Conservation (phyloP, 176 grass and related monocot genomes). For the Oryza australiensis region DNA sequence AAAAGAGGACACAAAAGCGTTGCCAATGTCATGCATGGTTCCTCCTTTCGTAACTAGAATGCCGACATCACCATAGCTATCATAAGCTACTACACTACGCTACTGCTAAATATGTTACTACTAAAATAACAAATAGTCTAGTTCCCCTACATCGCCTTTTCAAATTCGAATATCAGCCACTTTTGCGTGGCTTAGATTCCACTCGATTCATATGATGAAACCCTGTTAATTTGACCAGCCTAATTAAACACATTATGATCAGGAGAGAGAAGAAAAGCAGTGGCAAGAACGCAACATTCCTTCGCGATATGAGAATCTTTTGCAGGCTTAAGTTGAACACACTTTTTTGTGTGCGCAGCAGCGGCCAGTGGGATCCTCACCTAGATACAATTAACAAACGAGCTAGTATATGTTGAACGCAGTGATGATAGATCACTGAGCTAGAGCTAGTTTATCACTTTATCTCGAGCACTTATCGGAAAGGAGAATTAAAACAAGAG, state of each 20-base stretch:
- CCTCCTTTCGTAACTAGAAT: background rate
- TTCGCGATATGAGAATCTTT: slow-evolving; percentile 22
- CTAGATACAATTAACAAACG: background rate
- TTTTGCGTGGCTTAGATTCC: slow-evolving; percentile 5
- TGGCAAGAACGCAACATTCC: slow-evolving; percentile 26
- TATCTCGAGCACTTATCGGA: background rate
- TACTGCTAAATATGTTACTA: background rate
- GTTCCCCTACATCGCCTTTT: background rate
- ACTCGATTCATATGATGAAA: background rate
- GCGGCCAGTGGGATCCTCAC: background rate
- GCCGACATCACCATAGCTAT: background rate
- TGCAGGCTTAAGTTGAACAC: background rate
- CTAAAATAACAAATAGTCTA: background rate
- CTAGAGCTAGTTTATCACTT: background rate
- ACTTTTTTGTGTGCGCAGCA: background rate
- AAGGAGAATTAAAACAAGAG: background rate
- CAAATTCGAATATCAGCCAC: background rate
- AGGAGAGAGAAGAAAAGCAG: slow-evolving; percentile 39
- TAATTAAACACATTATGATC: background rate
- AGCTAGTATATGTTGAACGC: background rate
- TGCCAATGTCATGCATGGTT: background rate
- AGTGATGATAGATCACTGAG: background rate
- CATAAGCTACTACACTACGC: background rate
- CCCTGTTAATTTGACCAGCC: background rate
- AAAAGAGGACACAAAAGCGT: background rate